These are phyloP conservation scores for Dissoconium aciculare DNA, from an alignment of 2,329 filamentous ascomycete species.

Conservation along the genomic window DNA sequence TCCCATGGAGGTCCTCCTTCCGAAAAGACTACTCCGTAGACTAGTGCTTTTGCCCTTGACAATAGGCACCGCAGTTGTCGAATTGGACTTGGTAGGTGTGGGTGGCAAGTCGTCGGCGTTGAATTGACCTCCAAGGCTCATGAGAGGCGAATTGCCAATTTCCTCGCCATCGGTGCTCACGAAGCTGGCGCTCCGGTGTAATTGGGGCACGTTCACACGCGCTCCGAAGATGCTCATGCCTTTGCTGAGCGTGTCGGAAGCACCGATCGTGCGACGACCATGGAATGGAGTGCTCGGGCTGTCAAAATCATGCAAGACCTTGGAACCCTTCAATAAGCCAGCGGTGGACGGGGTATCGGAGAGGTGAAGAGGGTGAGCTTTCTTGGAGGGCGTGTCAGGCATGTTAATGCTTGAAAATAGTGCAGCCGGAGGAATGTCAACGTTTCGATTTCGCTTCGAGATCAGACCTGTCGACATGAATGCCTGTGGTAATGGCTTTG, in stretches of 20 bases:
- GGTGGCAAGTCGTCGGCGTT: conserved; percentile 68
- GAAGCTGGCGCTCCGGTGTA: conserved; percentile 52
- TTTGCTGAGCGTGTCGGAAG: conserved; percentile 52
- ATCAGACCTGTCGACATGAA: conserved; percentile 92
- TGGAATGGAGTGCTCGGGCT: conserved; percentile 72
- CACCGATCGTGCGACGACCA: conserved; percentile 44
- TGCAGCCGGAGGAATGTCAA: conserved; percentile 47
- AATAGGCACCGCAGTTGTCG: conserved; percentile 27
- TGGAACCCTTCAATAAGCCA: conserved; percentile 42
- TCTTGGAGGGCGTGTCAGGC: conserved; percentile 94
- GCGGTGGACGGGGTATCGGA: conserved; percentile 41
- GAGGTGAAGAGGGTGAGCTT: conserved; percentile 56
- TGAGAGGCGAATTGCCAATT: conserved; percentile 42
- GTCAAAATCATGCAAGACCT: conserved; percentile 58
- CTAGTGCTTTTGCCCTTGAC: conserved; percentile 39
- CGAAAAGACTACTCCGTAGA: conserved; percentile 36
- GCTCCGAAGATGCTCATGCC: conserved; percentile 49
- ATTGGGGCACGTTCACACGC: conserved; percentile 32
- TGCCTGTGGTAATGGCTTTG: conserved; percentile 62
- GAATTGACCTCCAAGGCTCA: conserved; percentile 40
- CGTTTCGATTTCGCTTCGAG: conserved; percentile 75
- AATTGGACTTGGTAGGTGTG: conserved; percentile 71
- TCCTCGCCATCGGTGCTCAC: conserved; percentile 65
- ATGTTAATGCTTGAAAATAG: conserved; percentile 48
- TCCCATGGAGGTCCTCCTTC: conserved; percentile 31